These are phyloP conservation scores for Melocanna baccifera DNA, from an alignment of 176 grass and related monocot genomes.

Conservation along the genomic window DNA sequence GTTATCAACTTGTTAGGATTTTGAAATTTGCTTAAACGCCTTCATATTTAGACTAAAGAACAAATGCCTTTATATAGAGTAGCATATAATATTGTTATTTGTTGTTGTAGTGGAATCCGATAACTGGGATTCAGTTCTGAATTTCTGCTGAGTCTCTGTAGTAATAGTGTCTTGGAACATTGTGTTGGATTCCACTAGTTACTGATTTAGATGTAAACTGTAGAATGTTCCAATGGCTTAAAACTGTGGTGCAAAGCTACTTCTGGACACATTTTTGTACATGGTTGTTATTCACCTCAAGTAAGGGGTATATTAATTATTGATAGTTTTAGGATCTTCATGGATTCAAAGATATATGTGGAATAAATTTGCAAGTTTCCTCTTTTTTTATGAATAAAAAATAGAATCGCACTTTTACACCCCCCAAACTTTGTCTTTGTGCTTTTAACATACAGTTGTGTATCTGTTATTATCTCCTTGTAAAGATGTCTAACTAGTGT, in stretches of 20 bases:
- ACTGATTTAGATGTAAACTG: background rate
- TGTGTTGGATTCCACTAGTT: background rate
- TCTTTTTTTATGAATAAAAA: slow-evolving; percentile 13
- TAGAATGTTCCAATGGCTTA: background rate
- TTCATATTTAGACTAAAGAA: background rate
- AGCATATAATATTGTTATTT: background rate
- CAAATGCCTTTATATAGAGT: background rate
- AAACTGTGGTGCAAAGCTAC: background rate
- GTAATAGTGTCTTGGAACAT: background rate
- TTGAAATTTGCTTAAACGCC: background rate
- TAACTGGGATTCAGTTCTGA: background rate
- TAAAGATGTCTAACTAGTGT: slow-evolving; percentile 26
- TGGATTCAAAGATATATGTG: background rate
- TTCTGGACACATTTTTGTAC: background rate
- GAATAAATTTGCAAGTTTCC: background rate
- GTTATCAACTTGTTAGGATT: background rate
- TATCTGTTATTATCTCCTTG: background rate
- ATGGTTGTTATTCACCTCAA: background rate
- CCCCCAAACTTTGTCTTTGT: background rate
- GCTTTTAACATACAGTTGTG: background rate
- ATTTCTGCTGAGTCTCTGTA: background rate
- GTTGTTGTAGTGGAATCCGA: background rate
- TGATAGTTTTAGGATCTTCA: background rate
- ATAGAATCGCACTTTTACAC: background rate
- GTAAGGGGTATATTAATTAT: background rate